phyloP scores from a whole-genome alignment of 805 yeast genomes.

The Metschnikowia kunwiensis region DNA sequence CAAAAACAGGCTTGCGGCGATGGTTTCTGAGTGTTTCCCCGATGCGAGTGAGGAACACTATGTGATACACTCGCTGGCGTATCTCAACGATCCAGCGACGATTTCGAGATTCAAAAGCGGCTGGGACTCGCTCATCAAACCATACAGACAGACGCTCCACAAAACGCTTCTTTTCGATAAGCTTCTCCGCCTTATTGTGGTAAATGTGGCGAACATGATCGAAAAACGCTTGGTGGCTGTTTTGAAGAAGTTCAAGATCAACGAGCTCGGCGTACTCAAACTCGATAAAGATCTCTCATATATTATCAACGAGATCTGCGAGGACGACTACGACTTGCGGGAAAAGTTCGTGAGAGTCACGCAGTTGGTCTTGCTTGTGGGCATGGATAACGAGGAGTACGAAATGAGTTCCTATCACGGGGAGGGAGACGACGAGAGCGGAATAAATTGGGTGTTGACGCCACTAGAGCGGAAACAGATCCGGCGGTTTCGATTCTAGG shows the following conservation, averaged over 20 bases:
- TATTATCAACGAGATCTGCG: conserved; percentile 71
- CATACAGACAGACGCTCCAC: conserved; percentile 60
- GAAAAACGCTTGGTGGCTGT: conserved; percentile 59
- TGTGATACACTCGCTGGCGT: conserved; percentile 27
- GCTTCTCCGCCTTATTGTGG: conserved; percentile 49
- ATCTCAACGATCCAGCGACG: conserved; percentile 31
- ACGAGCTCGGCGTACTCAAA: conserved; percentile 78
- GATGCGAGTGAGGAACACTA: conserved; percentile 33
- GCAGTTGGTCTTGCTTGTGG: conserved; percentile 77
- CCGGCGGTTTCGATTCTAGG: conserved; percentile 52
- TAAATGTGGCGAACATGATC: conserved; percentile 25
- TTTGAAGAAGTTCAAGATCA: conserved; percentile 55
- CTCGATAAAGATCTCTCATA: conserved; percentile 78
- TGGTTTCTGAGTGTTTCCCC: conserved; percentile 44
- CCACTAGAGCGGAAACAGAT: conserved; percentile 70
- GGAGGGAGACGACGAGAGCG: conserved; percentile 27
- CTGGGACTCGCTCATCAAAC: conserved; percentile 65
- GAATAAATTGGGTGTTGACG: conserved; percentile 68
- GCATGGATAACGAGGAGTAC: conserved; percentile 67
- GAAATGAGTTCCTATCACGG: conserved; percentile 31
- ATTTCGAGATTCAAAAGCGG: conserved; percentile 51
- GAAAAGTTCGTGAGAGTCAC: conserved; percentile 79
- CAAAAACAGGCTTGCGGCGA: conserved; percentile 40
- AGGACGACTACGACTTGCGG: conserved; percentile 66
- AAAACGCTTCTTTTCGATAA: conserved; percentile 47